Evolutionary conservation across 2,329 filamentous ascomycete genomes (phyloP), one percentile per base, ranked within the genome.

Genomic region (Colletotrichum ledebouriae): DNA sequence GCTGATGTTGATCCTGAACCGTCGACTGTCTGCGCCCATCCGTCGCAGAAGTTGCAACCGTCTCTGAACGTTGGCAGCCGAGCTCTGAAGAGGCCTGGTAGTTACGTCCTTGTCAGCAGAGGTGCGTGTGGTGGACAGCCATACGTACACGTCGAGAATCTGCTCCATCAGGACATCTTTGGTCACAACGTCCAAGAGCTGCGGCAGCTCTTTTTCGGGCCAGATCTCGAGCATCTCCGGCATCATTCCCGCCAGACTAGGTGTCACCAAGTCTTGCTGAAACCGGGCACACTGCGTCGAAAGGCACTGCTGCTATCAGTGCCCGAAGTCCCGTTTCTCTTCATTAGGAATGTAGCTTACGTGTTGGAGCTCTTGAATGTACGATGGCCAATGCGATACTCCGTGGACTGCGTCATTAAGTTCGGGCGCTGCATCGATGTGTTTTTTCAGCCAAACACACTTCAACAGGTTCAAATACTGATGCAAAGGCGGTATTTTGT

Each of bases 351-450:
- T 53, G 25, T 25, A 11, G n/a, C 76, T 72, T 56, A 78, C 77
- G 44, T 78, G 73, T 64, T 78, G 75, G 2, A 79, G 72, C 59
- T 78, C 73, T 6, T 69, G 71, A 13, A 74, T 63, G 29, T 78
- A 79, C 1, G 77, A 79, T n/a, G 77, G 77, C 77, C 77, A 79
- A 39, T 79, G 77, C 2, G 77, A 79, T 17, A 76, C 73, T 9
- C 65, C 50, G 1, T 67, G 50, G 10, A 39, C n/a, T 1, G 69
- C 63, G 3, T 63, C 33, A 3, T 42, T 53, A 1, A 77, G 56
- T 50, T 73, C 55, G 2, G 33, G 47, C 3, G 69, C 66, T 17
- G 59, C 49, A 17, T 50, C 29, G 13, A 74, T 72, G 17, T 52
- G 67, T 15, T 68, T 53, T 41, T 76, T 73, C 39, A 79, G 67